Evolutionary conservation across 1,284 basidiomycete genomes (phyloP), one percentile per base, ranked within the genome.

Genomic region (Tranzscheliella williamsii): DNA sequence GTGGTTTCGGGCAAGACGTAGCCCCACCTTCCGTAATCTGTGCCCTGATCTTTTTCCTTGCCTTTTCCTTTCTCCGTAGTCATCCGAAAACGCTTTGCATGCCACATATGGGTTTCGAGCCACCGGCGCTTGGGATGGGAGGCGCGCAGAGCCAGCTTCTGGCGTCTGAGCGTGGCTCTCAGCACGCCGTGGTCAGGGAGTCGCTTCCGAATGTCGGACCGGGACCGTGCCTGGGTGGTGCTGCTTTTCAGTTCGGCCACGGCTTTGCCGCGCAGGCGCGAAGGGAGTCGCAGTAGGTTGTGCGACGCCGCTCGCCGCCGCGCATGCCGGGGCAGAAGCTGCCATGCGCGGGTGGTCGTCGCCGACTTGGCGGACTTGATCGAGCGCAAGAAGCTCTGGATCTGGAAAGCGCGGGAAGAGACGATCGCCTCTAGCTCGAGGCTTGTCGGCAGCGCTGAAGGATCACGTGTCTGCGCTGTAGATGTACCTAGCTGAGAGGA

Each of bases 101-200:
- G 73, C 75, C 75, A 77, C 4, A 76, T 42, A 34, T 77, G 75
- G 15, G 75, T 77, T 37, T 77, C 75, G n/a, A 77, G 60, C 75
- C 75, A 77, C 5, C 64, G 44, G 11, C 61, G 29, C 20, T 48
- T 51, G 1, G 46, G 42, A 31, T 66, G 46, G 5, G 48, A 56
- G 4, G 70, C 70, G 3, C 73, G 53, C 13, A 50, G 41, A 1
- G 50, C 45, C 5, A 73, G 47, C 26, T 55, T 53, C 16, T 53
- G 39, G 2, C 69, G 54, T 30, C 71, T 38, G 6, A 63, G 45
- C 4, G 61, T 49, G 16, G 66, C 67, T 20, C 50, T 38, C 15
- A 47, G 32, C 29, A 62, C 47, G 24, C 65, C 65, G 40, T 64
- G 60, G 27, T 63, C 58, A 2, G 57, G 60, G 1, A 57, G 35